Conservation (phyloP, 257 asterid species). For the Galeopsis tetrahit region DNA sequence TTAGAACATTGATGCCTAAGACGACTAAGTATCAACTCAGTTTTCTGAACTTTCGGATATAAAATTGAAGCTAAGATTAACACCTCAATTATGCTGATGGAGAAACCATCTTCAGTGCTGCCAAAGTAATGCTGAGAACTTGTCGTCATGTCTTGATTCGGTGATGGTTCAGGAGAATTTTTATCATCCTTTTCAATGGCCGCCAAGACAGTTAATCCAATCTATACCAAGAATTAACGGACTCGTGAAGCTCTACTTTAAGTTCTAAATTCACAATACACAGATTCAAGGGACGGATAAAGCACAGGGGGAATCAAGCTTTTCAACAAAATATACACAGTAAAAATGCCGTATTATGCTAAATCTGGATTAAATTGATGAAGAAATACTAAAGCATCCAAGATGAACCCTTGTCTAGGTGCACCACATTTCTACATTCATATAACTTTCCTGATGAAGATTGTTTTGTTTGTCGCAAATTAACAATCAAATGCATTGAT, state of each 20-base stretch:
- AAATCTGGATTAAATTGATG: neutral
- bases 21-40: neutral
- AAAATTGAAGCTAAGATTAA: slow-evolving; percentile 14
- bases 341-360: slow-evolving; percentile 6
- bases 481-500: slow-evolving; percentile 7
- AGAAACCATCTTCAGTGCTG: slow-evolving; percentile 50
- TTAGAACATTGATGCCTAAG: slow-evolving; percentile 1
- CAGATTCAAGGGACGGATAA: neutral
- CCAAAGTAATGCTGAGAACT: slow-evolving; percentile 63
- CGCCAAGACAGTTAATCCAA: slow-evolving; percentile 30
- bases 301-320: neutral
- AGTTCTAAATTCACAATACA: slow-evolving; percentile 5
- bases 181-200: slow-evolving; percentile 27
- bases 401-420: neutral
- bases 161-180: slow-evolving; percentile 29
- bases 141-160: slow-evolving; percentile 56
- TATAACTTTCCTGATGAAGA: neutral
- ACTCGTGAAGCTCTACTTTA: neutral
- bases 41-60: slow-evolving; percentile 6
- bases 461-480: neutral
- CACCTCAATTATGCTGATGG: slow-evolving; percentile 73
- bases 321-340: neutral
- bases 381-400: neutral
- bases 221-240: slow-evolving; percentile 8
- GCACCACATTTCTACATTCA: neutral